These are phyloP conservation scores for Fusarium acutatum DNA, from an alignment of 2,329 filamentous ascomycete species.

Conservation along the genomic window DNA sequence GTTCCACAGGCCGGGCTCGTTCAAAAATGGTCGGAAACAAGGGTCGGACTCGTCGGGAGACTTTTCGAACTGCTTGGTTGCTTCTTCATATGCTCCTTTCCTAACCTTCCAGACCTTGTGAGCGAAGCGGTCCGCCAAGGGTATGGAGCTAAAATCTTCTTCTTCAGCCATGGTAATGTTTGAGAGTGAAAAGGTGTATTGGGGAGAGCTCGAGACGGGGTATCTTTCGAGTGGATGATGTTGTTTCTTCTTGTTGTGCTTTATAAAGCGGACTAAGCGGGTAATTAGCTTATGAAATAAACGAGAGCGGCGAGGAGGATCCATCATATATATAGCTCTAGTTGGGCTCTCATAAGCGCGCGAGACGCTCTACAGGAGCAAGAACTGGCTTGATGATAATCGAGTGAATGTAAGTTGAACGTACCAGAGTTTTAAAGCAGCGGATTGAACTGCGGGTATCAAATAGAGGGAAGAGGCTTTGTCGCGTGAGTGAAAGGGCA, in stretches of 20 bases:
- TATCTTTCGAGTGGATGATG: constrained; percentile 32
- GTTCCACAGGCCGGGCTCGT: constrained; percentile 90
- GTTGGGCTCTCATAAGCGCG: constrained; percentile 14
- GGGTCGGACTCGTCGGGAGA: constrained; percentile 87
- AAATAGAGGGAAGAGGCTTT: constrained; percentile 21
- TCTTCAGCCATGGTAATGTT: constrained; percentile 77
- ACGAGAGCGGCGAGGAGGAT: constrained; percentile 32
- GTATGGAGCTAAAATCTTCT: constrained; percentile 83
- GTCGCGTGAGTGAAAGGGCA: constrained; percentile 29
- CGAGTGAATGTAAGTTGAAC: constrained; percentile 2
- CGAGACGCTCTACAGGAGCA: constrained; percentile 4
- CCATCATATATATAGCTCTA: constrained; percentile 32
- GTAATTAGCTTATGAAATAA: constrained; percentile 45
- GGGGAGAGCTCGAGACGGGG: constrained; percentile 27
- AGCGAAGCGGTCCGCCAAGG: constrained; percentile 80
- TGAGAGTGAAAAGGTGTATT: constrained; percentile 22
- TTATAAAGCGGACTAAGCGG: constrained; percentile 40
- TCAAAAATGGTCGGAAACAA: constrained; percentile 85
- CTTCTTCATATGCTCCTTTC: constrained; percentile 94
- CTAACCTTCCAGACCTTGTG: constrained; percentile 95
- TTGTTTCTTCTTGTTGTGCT: constrained; percentile 29
- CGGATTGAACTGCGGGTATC: constrained; percentile 26
- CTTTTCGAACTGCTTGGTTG: constrained; percentile 83
- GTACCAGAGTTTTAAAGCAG: constrained; percentile 27
- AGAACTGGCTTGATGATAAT: background rate